These are phyloP conservation scores for Capillidium heterosporum DNA, from an alignment of 371 early-diverging fungal genomes.

Conservation along the genomic window DNA sequence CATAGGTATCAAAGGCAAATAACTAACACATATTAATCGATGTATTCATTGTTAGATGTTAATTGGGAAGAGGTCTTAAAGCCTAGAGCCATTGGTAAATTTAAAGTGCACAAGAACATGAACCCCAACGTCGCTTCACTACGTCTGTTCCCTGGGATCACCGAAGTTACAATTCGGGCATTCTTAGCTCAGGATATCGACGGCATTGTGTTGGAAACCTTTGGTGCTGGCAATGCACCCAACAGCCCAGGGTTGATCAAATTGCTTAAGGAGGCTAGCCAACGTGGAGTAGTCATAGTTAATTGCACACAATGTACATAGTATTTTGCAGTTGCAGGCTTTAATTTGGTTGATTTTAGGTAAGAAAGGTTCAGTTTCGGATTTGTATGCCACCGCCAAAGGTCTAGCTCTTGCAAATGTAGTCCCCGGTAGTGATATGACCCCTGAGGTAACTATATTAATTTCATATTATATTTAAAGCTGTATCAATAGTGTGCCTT, in stretches of 20 bases:
- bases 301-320: constrained; percentile 76
- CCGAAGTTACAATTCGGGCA: constrained; percentile 62
- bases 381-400: constrained; percentile 80
- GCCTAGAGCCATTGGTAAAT: constrained; percentile 66
- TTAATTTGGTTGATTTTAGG: constrained; percentile 14
- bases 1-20: constrained; percentile 35
- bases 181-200: constrained; percentile 71
- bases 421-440: constrained; percentile 94
- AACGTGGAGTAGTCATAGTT: constrained; percentile 86
- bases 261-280: constrained; percentile 71
- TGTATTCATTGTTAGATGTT: constrained; percentile 38
- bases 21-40: neutral
- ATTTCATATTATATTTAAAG: neutral
- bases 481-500: constrained; percentile 48
- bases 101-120: constrained; percentile 63
- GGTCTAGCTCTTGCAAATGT: constrained; percentile 66
- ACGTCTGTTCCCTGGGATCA: constrained; percentile 89
- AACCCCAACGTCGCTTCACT: constrained; percentile 77
- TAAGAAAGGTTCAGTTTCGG: constrained; percentile 71
- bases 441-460: constrained; percentile 44
- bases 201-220: constrained; percentile 91
- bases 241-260: constrained; percentile 61
- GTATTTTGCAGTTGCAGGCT: neutral
- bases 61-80: constrained; percentile 75
- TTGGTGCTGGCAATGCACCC: constrained; percentile 93